phyloP scores from a whole-genome alignment of 2,329 filamentous ascomycete genomes.

The Ambrosiella xylebori region DNA sequence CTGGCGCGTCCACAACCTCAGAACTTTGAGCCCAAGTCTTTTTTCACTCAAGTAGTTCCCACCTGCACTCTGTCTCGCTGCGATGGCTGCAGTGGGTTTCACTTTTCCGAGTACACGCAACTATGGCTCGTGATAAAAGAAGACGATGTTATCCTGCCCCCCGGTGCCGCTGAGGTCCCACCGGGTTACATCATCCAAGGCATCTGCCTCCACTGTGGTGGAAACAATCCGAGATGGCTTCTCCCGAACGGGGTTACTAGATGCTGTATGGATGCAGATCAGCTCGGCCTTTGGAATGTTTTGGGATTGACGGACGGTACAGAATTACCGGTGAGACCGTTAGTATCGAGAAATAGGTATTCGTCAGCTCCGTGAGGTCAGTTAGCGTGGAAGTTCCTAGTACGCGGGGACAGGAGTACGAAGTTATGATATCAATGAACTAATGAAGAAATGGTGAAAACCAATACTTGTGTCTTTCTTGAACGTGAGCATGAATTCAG shows the following conservation, averaged over 20 bases:
- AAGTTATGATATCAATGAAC: no score
- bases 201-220: not conserved
- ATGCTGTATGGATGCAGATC: not conserved
- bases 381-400: no score
- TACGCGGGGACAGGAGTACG: no score
- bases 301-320: not conserved
- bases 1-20: not conserved
- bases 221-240: not conserved
- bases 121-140: not conserved
- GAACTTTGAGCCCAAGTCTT: not conserved
- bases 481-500: no score
- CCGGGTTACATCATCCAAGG: not conserved
- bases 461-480: no score
- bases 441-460: no score
- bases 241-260: not conserved
- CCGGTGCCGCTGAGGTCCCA: not conserved
- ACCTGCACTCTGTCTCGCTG: not conserved
- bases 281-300: not conserved
- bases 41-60: not conserved
- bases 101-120: not conserved
- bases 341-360: no score
- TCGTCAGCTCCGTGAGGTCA: no score
- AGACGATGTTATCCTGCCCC: not conserved
- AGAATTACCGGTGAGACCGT: not conserved
- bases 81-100: not conserved